Conservation (phyloP, 2,329 filamentous ascomycete genomes). For the Diaporthe citri region DNA sequence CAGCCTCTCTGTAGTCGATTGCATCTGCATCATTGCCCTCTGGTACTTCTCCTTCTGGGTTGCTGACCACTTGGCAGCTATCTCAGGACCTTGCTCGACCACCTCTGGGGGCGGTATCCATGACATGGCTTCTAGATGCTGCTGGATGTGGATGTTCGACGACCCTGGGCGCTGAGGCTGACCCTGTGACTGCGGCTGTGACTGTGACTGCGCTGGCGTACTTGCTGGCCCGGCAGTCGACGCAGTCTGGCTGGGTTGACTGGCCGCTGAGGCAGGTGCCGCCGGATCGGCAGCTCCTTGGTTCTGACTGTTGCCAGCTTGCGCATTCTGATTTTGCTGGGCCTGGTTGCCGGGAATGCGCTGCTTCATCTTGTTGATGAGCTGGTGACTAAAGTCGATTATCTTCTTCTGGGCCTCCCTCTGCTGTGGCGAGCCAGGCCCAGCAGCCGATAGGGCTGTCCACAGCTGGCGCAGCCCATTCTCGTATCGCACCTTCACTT, state of each 20-base stretch:
- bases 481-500: slow-evolving; percentile 72
- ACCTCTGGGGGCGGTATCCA: slow-evolving; percentile 60
- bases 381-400: slow-evolving; percentile 70
- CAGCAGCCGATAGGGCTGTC: slow-evolving; percentile 62
- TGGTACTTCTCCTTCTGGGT: slow-evolving; percentile 62
- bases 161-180: slow-evolving; percentile 44
- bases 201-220: slow-evolving; percentile 23
- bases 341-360: slow-evolving; percentile 43
- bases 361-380: slow-evolving; percentile 64
- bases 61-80: slow-evolving; percentile 60
- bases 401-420: slow-evolving; percentile 68
- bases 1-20: slow-evolving; percentile 57
- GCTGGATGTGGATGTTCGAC: slow-evolving; percentile 53
- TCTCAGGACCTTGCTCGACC: slow-evolving; percentile 57
- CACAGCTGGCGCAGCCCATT: slow-evolving; percentile 67
- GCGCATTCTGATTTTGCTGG: slow-evolving; percentile 42
- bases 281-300: slow-evolving; percentile 23
- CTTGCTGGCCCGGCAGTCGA: slow-evolving; percentile 29
- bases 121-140: slow-evolving; percentile 62
- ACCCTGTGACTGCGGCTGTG: slow-evolving; percentile 41
- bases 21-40: slow-evolving; percentile 64
- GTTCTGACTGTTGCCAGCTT: slow-evolving; percentile 31
- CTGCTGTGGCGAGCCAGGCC: slow-evolving; percentile 62
- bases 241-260: slow-evolving; percentile 31
- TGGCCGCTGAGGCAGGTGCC: slow-evolving; percentile 35